Percentiles rank a stretch among this genome's conserved stretches.
Evolutionary conservation across 176 grass and related monocot genomes (phyloP).

Genomic region (Aegilops sharonensis): DNA sequence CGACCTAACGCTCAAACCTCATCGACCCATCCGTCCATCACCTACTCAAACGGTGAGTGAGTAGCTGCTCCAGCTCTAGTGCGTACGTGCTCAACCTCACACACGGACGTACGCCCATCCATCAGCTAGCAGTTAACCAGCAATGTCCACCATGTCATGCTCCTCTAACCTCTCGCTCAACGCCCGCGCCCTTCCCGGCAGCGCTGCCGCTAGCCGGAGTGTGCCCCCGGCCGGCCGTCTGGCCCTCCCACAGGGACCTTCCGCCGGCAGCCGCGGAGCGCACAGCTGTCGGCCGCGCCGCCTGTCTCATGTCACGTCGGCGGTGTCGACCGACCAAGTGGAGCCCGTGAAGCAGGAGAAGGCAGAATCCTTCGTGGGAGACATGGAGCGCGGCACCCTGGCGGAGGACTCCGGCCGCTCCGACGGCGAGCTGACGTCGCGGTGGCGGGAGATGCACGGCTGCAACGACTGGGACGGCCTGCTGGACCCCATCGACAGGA

Average conservation of each 20-base stretch:
- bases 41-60: too few species aligned
- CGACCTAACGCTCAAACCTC: too few species aligned
- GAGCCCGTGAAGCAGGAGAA: background rate
- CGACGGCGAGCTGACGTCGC: slow-evolving; percentile 23
- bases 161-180: slow-evolving; percentile 4
- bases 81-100: too few species aligned
- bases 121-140: background rate
- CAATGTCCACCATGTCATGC: background rate
- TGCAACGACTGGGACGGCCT: slow-evolving; percentile 41
- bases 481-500: slow-evolving; percentile 54
- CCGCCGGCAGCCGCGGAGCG: too few species aligned
- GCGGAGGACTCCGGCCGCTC: background rate
- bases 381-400: background rate
- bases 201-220: background rate
- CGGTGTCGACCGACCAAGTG: background rate
- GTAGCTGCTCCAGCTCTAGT: too few species aligned
- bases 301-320: background rate
- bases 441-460: slow-evolving; percentile 75
- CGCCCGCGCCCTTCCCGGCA: too few species aligned
- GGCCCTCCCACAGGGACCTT: too few species aligned
- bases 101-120: too few species aligned
- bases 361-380: background rate
- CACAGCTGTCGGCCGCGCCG: background rate
- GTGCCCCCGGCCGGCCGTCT: background rate
- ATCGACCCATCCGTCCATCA: too few species aligned